phyloP scores from a whole-genome alignment of 164 flowering plant genomes.

The Nelumbo lutea region DNA sequence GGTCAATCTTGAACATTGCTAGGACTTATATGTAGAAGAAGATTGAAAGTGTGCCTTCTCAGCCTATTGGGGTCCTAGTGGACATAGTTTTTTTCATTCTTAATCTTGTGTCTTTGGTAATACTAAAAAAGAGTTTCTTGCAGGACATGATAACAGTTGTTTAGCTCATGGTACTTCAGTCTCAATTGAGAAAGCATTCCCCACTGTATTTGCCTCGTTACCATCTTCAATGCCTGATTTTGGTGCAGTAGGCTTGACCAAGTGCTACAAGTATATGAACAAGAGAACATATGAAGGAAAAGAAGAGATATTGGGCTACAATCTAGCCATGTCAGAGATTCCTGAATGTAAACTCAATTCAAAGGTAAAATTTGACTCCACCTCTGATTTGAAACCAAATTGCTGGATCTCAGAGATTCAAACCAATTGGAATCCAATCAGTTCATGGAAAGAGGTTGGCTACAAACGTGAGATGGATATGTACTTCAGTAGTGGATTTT shows the following conservation, averaged over 20 bases:
- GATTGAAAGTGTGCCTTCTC: neutral
- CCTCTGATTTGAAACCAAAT: constrained; percentile 3
- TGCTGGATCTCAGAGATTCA: constrained; percentile 11
- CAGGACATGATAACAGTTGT: constrained; percentile 4
- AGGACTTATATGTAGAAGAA: neutral
- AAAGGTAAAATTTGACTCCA: constrained; percentile 1
- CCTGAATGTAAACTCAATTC: constrained; percentile 6
- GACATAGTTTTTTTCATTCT: neutral
- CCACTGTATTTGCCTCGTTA: constrained; percentile 10
- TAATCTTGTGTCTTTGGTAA: neutral
- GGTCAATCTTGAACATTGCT: neutral
- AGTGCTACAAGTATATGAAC: neutral
- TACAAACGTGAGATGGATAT: constrained; percentile 3
- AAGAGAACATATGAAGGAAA: neutral
- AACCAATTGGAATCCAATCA: constrained; percentile 3
- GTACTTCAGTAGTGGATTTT: constrained; percentile 7
- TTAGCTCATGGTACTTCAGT: constrained; percentile 4
- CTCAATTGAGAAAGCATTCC: neutral
- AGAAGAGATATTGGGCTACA: neutral
- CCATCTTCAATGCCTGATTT: constrained; percentile 6
- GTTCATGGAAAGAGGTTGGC: constrained; percentile 1
- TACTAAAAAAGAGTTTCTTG: constrained; percentile 1
- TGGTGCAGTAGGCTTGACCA: neutral
- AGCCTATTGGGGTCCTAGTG: neutral
- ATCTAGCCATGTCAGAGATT: neutral